phyloP scores from a whole-genome alignment of 768 basidiomycete species.

The Pisolithus sp. region DNA sequence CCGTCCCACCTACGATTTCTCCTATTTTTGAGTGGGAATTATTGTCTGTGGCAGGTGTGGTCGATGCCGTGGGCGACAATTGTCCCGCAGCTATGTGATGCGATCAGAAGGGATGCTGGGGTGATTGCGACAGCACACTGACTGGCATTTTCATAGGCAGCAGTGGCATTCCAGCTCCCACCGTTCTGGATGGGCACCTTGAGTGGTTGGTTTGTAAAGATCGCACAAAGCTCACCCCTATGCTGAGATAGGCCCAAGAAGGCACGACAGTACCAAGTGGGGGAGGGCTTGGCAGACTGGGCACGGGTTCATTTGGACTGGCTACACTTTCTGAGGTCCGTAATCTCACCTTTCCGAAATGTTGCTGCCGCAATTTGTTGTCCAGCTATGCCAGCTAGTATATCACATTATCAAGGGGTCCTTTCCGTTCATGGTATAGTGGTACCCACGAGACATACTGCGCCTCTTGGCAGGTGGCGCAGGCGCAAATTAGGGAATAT shows the following conservation, averaged over 20 bases:
- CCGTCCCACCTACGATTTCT: conserved; percentile 16
- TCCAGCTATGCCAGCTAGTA: conserved; percentile 4
- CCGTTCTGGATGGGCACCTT: background rate
- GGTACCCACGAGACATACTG: conserved; percentile 11
- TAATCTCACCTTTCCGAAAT: background rate
- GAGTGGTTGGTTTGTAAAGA: background rate
- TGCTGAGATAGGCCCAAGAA: conserved; percentile 23
- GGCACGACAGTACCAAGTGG: conserved; percentile 20
- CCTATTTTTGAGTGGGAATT: conserved; percentile 3
- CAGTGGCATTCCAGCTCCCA: conserved; percentile 1
- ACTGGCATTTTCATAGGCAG: background rate
- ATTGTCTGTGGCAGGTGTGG: background rate
- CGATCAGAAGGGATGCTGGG: background rate
- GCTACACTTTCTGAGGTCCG: background rate
- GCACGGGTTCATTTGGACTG: background rate
- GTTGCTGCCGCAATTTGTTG: background rate
- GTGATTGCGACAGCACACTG: background rate
- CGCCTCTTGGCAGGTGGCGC: conserved; percentile 25
- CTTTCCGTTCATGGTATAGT: background rate
- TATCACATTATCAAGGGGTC: background rate
- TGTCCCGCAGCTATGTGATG: background rate
- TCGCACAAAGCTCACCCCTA: background rate
- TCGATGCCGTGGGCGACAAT: background rate
- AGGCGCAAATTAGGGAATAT: conserved; percentile 30
- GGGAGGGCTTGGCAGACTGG: conserved; percentile 16